These are phyloP conservation scores for Termitomyces sp. DNA, from an alignment of 768 basidiomycete genomes.

Conservation along the genomic window DNA sequence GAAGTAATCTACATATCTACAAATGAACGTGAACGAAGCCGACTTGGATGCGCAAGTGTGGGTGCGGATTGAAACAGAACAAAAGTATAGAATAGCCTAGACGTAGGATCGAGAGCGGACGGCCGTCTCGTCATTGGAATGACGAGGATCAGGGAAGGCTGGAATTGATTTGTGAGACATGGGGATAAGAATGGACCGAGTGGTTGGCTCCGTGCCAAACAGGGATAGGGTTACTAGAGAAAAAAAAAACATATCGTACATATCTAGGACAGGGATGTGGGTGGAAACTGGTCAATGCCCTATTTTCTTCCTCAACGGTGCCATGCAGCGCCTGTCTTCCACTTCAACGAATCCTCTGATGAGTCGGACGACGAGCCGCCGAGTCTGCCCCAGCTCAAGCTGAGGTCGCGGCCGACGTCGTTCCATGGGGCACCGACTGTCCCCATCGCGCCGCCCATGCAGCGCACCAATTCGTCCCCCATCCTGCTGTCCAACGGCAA, in stretches of 20 bases:
- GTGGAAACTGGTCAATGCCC: constrained; percentile 19
- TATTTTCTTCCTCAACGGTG: constrained; percentile 22
- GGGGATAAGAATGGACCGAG: not conserved
- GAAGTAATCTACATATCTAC: not conserved
- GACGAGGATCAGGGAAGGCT: not conserved
- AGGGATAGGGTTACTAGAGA: not conserved
- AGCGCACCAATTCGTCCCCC: constrained; percentile 31
- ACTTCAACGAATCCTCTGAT: constrained; percentile 25
- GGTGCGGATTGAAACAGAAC: not conserved
- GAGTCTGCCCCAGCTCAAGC: constrained; percentile 14
- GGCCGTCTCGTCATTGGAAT: not conserved
- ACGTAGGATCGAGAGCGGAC: not conserved
- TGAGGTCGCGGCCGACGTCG: constrained; percentile 18
- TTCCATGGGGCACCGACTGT: constrained; percentile 2
- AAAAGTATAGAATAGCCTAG: not conserved
- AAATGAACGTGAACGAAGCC: not conserved
- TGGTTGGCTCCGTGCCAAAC: not conserved
- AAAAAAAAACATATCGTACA: constrained; percentile 1
- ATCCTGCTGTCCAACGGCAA: constrained; percentile 71
- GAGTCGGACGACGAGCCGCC: constrained; percentile 17
- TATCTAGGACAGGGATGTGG: not conserved
- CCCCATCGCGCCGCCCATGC: constrained; percentile 24
- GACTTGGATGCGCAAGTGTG: not conserved
- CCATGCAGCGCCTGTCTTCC: constrained; percentile 24
- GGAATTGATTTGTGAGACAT: not conserved